Percentiles rank a stretch among this genome's conserved stretches.
Evolutionary conservation across 345 rosid species (phyloP).

Genomic region (Erodium maritimum): DNA sequence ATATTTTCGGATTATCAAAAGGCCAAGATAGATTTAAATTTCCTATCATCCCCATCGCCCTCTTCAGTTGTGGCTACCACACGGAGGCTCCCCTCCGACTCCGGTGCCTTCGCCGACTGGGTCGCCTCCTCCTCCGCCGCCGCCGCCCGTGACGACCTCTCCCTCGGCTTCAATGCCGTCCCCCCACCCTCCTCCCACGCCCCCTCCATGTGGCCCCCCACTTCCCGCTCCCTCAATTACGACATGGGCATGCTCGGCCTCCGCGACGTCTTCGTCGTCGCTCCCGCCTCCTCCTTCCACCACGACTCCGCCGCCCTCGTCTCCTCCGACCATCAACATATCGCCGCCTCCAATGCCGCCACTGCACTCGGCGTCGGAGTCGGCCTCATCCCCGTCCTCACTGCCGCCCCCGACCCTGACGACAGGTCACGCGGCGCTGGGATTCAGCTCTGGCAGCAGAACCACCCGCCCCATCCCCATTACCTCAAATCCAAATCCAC

Average conservation of each 20-base stretch:
- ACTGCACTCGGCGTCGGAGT: conserved; percentile 63
- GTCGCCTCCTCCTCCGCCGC: conserved; percentile 41
- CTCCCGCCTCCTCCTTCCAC: conserved; percentile 47
- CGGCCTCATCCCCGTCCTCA: conserved; percentile 68
- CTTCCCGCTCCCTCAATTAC: conserved; percentile 38
- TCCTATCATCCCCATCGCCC: conserved; percentile 21
- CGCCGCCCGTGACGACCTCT: conserved; percentile 75
- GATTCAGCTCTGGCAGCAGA: conserved; percentile 37
- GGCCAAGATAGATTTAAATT: neutral
- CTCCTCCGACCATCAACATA: conserved; percentile 22
- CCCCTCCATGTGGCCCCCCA: conserved; percentile 40
- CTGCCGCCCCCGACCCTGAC: conserved; percentile 35
- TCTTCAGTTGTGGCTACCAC: conserved; percentile 82
- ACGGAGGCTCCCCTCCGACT: conserved; percentile 72
- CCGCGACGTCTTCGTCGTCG: conserved; percentile 62
- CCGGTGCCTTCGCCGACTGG: conserved; percentile 97
- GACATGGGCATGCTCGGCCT: conserved; percentile 81
- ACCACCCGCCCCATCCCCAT: conserved; percentile 21
- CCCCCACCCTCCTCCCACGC: conserved; percentile 27
- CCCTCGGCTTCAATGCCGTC: conserved; percentile 98
- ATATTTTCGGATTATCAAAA: too few species aligned
- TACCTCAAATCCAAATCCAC: conserved; percentile 30
- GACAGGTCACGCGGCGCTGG: conserved; percentile 26
- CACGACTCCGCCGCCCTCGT: conserved; percentile 24
- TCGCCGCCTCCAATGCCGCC: conserved; percentile 21